A percentile compares a stretch with the other conserved stretches of the same genome.
Conservation (phyloP, 2,329 filamentous ascomycete genomes). For the Periconia macrospinosa region DNA sequence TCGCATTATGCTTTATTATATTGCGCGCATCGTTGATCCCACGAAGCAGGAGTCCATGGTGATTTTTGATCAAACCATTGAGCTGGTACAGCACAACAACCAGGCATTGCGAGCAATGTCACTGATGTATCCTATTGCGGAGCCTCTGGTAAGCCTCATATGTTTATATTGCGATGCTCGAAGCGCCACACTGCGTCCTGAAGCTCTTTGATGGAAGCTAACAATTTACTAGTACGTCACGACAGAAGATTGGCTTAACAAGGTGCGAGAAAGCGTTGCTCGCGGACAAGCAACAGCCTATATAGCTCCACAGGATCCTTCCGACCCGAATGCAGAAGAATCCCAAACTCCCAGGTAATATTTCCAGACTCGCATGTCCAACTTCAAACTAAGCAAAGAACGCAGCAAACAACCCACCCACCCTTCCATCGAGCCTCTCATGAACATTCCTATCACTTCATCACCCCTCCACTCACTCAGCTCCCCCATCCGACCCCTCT, state of each 20-base stretch:
- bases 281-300: conserved; percentile 29
- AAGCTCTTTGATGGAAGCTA: background rate
- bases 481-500: background rate
- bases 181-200: background rate
- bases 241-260: conserved; percentile 36
- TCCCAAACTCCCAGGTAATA: conserved; percentile 11
- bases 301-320: conserved; percentile 32
- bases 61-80: conserved; percentile 28
- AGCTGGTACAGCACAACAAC: conserved; percentile 36
- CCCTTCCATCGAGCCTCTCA: background rate
- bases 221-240: conserved; percentile 21
- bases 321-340: conserved; percentile 24
- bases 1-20: conserved; percentile 38
- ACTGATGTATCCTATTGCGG: conserved; percentile 34
- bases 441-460: background rate
- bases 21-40: conserved; percentile 30
- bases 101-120: conserved; percentile 33
- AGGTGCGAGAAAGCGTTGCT: conserved; percentile 30
- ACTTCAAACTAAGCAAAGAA: background rate
- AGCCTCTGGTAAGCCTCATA: conserved; percentile 18
- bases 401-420: background rate
- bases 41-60: conserved; percentile 28
- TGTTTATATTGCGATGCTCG: too few species aligned
- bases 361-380: background rate
- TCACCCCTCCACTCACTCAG: background rate